Percentiles rank a stretch among this genome's conserved stretches.
Conservation (phyloP, 164 flowering plant species). For the Platanus orientalis region DNA sequence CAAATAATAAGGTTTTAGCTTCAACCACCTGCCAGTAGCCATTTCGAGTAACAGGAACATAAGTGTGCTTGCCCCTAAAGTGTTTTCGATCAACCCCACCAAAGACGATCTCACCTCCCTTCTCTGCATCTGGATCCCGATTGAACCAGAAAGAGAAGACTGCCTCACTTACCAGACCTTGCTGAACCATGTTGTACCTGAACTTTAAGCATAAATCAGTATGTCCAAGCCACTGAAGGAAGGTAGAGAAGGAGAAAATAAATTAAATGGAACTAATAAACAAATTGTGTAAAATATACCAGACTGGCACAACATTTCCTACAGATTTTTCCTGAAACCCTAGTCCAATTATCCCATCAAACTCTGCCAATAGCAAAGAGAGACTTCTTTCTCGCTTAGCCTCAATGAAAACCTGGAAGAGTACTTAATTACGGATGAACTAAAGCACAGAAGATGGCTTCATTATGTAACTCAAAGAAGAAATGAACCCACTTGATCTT, state of each 20-base stretch:
- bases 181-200: constrained; percentile 59
- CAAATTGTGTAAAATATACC: constrained; percentile 48
- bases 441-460: background rate
- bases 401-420: constrained; percentile 50
- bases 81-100: constrained; percentile 59
- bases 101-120: constrained; percentile 63
- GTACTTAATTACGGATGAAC: background rate
- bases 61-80: constrained; percentile 56
- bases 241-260: background rate
- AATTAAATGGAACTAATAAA: no score
- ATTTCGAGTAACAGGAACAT: constrained; percentile 40
- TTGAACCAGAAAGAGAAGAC: constrained; percentile 66
- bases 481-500: constrained; percentile 43
- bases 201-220: background rate
- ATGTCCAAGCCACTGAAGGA: background rate
- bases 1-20: no score
- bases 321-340: constrained; percentile 54
- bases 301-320: constrained; percentile 44
- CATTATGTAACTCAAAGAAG: no score
- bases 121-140: constrained; percentile 26
- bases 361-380: constrained; percentile 28
- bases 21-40: constrained; percentile 60
- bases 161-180: constrained; percentile 34
- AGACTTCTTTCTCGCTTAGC: constrained; percentile 38
- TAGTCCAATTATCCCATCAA: constrained; percentile 66